Evolutionary conservation across 2,329 filamentous ascomycete genomes (phyloP).

Genomic region (Colletotrichum zoysiae): DNA sequence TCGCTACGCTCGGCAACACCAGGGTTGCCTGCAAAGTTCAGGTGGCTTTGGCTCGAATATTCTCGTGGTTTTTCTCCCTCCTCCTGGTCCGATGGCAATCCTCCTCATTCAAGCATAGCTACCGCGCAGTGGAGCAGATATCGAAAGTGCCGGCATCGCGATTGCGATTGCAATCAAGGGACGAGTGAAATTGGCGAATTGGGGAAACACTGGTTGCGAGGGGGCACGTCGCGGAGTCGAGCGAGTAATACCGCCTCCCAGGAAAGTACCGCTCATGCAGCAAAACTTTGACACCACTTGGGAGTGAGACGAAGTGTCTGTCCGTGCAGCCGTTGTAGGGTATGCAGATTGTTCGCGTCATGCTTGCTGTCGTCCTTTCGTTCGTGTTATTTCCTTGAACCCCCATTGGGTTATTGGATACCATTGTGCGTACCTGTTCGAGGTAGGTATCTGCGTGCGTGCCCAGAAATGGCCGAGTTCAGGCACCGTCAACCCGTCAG

Average conservation of each 20-base stretch:
- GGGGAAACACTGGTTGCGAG: constrained; percentile 16
- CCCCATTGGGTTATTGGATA: constrained; percentile 25
- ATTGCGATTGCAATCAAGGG: constrained; percentile 19
- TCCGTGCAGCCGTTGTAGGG: constrained; percentile 27
- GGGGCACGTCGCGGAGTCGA: not conserved
- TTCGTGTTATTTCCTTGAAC: constrained; percentile 27
- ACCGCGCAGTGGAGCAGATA: constrained; percentile 5
- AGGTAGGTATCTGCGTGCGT: constrained; percentile 26
- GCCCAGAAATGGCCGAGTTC: constrained; percentile 35
- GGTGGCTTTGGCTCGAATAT: constrained; percentile 33
- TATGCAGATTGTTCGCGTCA: constrained; percentile 26
- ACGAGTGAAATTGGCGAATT: constrained; percentile 19
- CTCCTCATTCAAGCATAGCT: not conserved
- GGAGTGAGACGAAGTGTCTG: constrained; percentile 33
- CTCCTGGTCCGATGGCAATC: not conserved
- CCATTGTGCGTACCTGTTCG: constrained; percentile 2
- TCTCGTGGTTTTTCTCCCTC: constrained; percentile 7
- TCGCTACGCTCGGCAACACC: constrained; percentile 26
- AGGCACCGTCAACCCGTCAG: constrained; percentile 28
- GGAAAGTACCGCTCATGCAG: constrained; percentile 1
- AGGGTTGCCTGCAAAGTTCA: constrained; percentile 36
- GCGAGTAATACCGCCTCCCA: constrained; percentile 26
- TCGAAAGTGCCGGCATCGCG: constrained; percentile 32
- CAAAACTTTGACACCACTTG: constrained; percentile 21
- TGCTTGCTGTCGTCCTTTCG: constrained; percentile 12